Percentiles rank a stretch among this genome's conserved stretches.
Evolutionary conservation across 257 asterid genomes (phyloP).

Genomic region (Rauvolfia tetraphylla): DNA sequence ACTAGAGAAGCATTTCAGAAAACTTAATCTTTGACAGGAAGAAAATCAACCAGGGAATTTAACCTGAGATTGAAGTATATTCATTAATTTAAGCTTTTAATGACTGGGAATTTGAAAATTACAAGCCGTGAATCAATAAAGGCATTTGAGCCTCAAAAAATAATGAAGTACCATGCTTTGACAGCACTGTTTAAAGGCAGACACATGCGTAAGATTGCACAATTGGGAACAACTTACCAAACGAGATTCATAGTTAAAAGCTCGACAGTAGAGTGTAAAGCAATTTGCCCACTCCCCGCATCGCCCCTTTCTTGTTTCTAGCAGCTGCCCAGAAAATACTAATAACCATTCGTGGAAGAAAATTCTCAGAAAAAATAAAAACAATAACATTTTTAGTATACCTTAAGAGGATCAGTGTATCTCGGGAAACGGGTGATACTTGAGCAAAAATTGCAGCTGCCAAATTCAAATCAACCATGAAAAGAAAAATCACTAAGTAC

Average conservation of each 20-base stretch:
- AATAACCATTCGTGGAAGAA: conserved; percentile 18
- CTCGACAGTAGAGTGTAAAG: conserved; percentile 90
- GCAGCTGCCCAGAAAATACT: conserved; percentile 54
- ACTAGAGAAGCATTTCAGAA: background rate
- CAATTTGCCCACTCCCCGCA: conserved; percentile 99
- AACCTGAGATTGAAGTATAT: background rate
- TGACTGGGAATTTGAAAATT: background rate
- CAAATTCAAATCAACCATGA: conserved; percentile 13
- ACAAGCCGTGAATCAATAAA: background rate
- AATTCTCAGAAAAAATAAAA: conserved; percentile 8
- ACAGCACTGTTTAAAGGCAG: background rate
- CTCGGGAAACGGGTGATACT: conserved; percentile 84
- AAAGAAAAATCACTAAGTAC: conserved; percentile 13
- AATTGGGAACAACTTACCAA: conserved; percentile 49
- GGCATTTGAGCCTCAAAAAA: no score
- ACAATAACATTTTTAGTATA: conserved; percentile 16
- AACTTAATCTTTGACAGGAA: background rate
- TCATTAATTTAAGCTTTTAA: background rate
- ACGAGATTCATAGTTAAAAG: conserved; percentile 89
- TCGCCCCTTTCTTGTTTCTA: conserved; percentile 90
- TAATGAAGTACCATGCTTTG: background rate
- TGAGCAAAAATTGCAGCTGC: conserved; percentile 81
- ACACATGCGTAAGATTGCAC: background rate
- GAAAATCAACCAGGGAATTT: background rate
- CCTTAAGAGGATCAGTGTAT: conserved; percentile 92